Evolutionary conservation across 2,329 filamentous ascomycete genomes (phyloP).

Genomic region (Ophiostoma tasmaniense): DNA sequence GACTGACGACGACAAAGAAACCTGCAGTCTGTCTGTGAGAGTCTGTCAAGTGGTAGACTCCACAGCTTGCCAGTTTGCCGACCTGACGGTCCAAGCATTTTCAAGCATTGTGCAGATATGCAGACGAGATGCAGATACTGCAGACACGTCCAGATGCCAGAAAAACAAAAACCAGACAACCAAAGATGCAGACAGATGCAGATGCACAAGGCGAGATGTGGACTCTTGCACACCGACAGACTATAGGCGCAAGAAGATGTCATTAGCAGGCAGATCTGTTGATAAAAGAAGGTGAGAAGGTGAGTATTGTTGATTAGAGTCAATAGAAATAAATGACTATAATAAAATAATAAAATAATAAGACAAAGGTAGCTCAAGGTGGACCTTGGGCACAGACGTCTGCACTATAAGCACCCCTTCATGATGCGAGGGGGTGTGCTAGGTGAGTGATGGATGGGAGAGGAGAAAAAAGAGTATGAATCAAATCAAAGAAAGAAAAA

Average conservation of each 20-base stretch:
- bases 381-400: constrained; percentile 13
- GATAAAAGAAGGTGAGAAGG: background rate
- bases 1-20: background rate
- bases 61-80: background rate
- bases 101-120: background rate
- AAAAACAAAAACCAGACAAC: too few relatives aligned
- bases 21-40: background rate
- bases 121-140: background rate
- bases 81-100: background rate
- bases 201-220: background rate
- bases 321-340: too few relatives aligned
- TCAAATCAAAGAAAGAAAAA: background rate
- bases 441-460: background rate
- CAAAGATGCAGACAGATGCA: background rate
- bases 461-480: background rate
- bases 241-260: background rate
- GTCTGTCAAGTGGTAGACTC: background rate
- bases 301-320: background rate
- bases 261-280: background rate
- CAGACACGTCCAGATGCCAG: background rate
- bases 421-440: constrained; percentile 2
- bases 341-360: background rate
- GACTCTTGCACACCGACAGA: constrained; percentile 3
- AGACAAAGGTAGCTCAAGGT: constrained; percentile 10
- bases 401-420: background rate